phyloP scores from a whole-genome alignment of 305 asterid species.

The Galium porrigens region DNA sequence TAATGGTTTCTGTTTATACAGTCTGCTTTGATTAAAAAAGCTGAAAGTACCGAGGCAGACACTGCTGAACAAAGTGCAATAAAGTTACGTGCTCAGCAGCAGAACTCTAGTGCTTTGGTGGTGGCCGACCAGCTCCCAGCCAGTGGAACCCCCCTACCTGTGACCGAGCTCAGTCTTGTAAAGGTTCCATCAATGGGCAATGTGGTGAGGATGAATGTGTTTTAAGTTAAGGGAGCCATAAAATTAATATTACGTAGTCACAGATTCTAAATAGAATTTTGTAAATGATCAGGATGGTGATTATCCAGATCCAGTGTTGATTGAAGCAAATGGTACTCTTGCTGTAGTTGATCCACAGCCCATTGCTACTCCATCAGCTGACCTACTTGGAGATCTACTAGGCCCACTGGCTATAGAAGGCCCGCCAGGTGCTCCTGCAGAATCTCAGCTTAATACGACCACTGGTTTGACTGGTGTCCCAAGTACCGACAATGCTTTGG shows the following conservation, averaged over 20 bases:
- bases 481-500: conserved; percentile 44
- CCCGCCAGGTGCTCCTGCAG: conserved; percentile 37
- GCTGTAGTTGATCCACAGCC: conserved; percentile 77
- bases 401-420: conserved; percentile 83
- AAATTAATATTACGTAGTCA: conserved; percentile 11
- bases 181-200: conserved; percentile 51
- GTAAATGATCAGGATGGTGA: conserved; percentile 16
- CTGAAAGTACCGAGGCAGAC: conserved; percentile 84
- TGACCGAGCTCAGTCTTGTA: conserved; percentile 61
- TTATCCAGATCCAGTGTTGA: conserved; percentile 23
- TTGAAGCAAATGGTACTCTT: conserved; percentile 66
- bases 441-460: conserved; percentile 33
- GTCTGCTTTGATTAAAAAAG: conserved; percentile 74
- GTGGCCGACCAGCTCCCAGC: conserved; percentile 61
- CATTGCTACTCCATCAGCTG: conserved; percentile 53
- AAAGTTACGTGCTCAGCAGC: conserved; percentile 82
- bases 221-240: conserved; percentile 15
- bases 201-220: conserved; percentile 35
- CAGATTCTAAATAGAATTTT: neutral
- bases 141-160: conserved; percentile 42
- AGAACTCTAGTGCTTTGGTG: conserved; percentile 69
- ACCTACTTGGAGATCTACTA: conserved; percentile 85
- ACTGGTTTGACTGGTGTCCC: conserved; percentile 34
- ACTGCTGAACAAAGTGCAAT: conserved; percentile 96
- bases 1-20: conserved; percentile 13